phyloP scores from a whole-genome alignment of 1,139 yeast species.

The Saccharomycopsis phalli region DNA sequence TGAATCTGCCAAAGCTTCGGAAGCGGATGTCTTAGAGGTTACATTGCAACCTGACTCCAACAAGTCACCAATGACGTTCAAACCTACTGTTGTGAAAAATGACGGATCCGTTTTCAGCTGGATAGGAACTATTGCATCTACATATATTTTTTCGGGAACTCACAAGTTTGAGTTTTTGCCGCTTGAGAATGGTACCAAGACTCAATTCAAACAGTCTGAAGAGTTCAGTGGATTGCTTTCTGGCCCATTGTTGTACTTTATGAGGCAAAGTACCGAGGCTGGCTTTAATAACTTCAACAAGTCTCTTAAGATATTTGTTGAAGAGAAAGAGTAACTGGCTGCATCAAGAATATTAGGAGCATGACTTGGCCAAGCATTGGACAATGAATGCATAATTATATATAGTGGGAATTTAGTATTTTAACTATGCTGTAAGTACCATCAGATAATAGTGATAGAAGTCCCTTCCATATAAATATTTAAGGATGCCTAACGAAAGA shows the following conservation, averaged over 20 bases:
- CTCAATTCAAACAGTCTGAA: slow-evolving; percentile 11
- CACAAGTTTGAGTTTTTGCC: slow-evolving; percentile 4
- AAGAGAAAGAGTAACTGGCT: too few species aligned
- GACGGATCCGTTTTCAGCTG: not conserved
- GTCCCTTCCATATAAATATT: too few species aligned
- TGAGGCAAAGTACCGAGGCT: slow-evolving; percentile 3
- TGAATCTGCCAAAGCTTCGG: not conserved
- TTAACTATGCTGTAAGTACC: too few species aligned
- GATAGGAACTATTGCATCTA: slow-evolving; percentile 1
- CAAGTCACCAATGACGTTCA: slow-evolving; percentile 1
- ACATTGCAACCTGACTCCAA: slow-evolving; percentile 1
- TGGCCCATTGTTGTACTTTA: slow-evolving; percentile 4
- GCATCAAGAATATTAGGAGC: too few species aligned
- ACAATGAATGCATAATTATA: too few species aligned
- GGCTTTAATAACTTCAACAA: slow-evolving; percentile 11
- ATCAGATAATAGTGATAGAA: too few species aligned
- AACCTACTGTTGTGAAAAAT: slow-evolving; percentile 1
- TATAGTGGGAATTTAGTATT: too few species aligned
- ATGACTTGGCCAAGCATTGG: too few species aligned
- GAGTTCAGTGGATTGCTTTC: slow-evolving; percentile 7
- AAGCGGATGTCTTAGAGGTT: not conserved
- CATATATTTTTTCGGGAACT: slow-evolving; percentile 1
- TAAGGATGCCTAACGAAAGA: too few species aligned
- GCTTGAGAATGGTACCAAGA: slow-evolving; percentile 1
- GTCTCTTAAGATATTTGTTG: slow-evolving; percentile 6